These are phyloP conservation scores for Dactylellina drechsleri DNA, from an alignment of 2,329 filamentous ascomycete species.

Conservation along the genomic window DNA sequence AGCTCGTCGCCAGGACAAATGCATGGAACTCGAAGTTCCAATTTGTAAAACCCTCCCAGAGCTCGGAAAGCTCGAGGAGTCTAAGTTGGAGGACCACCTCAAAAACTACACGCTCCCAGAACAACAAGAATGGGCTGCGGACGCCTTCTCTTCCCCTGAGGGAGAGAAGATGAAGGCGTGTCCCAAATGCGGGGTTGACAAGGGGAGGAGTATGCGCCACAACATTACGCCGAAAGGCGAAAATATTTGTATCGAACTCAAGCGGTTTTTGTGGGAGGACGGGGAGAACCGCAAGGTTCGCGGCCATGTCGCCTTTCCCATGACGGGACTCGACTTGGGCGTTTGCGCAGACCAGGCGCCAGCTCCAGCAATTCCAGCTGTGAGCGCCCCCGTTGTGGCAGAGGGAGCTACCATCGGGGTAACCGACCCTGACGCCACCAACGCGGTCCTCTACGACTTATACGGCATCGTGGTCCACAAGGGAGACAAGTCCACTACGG, in stretches of 20 bases:
- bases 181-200: constrained; percentile 38
- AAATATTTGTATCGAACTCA: constrained; percentile 48
- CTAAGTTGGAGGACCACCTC: constrained; percentile 24
- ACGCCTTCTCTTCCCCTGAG: constrained; percentile 15
- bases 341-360: neutral
- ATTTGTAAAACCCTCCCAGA: constrained; percentile 40
- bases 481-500: constrained; percentile 41
- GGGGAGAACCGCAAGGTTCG: constrained; percentile 47
- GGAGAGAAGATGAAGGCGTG: constrained; percentile 28
- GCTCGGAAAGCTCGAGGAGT: constrained; percentile 21
- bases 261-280: constrained; percentile 43
- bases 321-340: constrained; percentile 29
- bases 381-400: neutral
- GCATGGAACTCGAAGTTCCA: constrained; percentile 45
- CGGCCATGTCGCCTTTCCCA: constrained; percentile 38
- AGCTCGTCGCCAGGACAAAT: constrained; percentile 34
- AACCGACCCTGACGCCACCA: neutral
- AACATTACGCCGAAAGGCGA: constrained; percentile 35
- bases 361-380: neutral
- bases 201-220: constrained; percentile 39
- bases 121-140: constrained; percentile 35
- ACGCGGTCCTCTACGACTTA: constrained; percentile 26
- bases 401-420: neutral
- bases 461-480: constrained; percentile 40
- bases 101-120: constrained; percentile 34